These are phyloP conservation scores for Chlorella sp. DNA, from an alignment of 139 green algal genomes.

Conservation along the genomic window DNA sequence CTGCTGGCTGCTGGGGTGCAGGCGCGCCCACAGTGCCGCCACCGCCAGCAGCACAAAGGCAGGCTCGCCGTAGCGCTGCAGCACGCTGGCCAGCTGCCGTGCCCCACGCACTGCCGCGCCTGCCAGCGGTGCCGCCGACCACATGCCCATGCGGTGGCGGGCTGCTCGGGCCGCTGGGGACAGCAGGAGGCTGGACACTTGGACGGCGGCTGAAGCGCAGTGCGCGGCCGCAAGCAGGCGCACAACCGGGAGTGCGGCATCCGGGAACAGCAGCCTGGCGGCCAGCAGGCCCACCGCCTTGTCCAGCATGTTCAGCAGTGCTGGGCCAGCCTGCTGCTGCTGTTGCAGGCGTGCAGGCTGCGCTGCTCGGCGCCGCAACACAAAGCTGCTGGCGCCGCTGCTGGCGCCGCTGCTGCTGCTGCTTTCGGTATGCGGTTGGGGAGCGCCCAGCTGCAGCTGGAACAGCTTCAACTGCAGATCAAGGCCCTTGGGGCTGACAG, in stretches of 20 bases:
- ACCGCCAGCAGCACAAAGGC: constrained; percentile 20
- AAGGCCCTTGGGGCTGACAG: background rate
- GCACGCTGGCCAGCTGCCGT: background rate
- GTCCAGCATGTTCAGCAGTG: background rate
- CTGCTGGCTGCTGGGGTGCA: constrained; percentile 29
- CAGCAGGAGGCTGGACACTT: background rate
- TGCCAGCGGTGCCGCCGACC: no score
- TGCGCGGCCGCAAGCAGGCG: background rate
- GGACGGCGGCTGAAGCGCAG: background rate
- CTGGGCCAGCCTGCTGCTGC: background rate
- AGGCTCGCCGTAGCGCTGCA: constrained; percentile 28
- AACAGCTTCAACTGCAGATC: constrained; percentile 24
- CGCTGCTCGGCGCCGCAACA: background rate
- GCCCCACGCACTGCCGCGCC: background rate
- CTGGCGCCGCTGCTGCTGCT: background rate
- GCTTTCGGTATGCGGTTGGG: background rate
- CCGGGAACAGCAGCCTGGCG: constrained; percentile 42
- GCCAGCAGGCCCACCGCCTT: constrained; percentile 21
- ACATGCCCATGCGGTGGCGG: background rate
- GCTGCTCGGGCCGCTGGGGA: background rate
- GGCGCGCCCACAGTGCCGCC: constrained; percentile 31
- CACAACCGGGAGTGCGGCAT: background rate
- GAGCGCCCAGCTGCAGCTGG: background rate
- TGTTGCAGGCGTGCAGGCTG: background rate
- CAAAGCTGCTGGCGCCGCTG: background rate